These are phyloP conservation scores for Nemania sp. DNA, from an alignment of 2,329 filamentous ascomycete genomes.

Conservation along the genomic window DNA sequence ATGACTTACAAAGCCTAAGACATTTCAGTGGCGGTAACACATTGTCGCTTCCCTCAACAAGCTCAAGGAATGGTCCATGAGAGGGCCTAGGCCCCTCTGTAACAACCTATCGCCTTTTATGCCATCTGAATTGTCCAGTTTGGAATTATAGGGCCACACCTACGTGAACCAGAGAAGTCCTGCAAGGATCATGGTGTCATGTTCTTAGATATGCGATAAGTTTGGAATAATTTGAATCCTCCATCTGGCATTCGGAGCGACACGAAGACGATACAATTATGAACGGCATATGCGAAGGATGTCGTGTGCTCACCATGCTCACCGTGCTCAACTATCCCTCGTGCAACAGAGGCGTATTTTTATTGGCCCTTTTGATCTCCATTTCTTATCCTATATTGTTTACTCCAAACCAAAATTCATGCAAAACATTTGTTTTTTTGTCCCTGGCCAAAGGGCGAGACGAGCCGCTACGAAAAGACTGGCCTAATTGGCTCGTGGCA, in stretches of 20 bases:
- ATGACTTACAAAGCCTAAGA: neutral
- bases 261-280: slow-evolving; percentile 73
- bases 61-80: too few species aligned
- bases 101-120: neutral
- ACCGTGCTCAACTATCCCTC: slow-evolving; percentile 75
- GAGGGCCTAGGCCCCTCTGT: too few species aligned
- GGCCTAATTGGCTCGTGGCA: slow-evolving; percentile 73
- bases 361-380: neutral
- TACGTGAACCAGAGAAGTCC: neutral
- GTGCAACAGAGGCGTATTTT: slow-evolving; percentile 57
- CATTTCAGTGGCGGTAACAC: neutral
- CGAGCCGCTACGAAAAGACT: slow-evolving; percentile 75
- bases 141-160: neutral
- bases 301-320: slow-evolving; percentile 16
- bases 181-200: neutral
- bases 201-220: neutral
- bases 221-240: slow-evolving; percentile 51
- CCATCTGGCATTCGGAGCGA: slow-evolving; percentile 74
- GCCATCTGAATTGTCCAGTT: neutral
- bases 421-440: slow-evolving; percentile 18
- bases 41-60: neutral
- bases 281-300: slow-evolving; percentile 51
- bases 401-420: slow-evolving; percentile 57
- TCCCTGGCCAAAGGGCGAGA: slow-evolving; percentile 68
- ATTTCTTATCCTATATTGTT: neutral